These are phyloP conservation scores for Paramarasmius palmivorus DNA, from an alignment of 1,284 basidiomycete species.

Conservation along the genomic window DNA sequence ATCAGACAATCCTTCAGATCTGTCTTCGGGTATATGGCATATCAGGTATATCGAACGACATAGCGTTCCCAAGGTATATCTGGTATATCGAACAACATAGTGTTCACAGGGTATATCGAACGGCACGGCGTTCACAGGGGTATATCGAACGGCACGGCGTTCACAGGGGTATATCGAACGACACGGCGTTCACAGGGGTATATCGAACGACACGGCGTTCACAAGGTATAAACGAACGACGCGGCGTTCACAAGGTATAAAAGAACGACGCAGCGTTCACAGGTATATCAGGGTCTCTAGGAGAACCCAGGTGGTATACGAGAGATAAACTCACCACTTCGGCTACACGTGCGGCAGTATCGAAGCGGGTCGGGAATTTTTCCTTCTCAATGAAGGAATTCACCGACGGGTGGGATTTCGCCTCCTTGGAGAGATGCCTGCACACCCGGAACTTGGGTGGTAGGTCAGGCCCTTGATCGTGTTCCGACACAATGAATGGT, in stretches of 20 bases:
- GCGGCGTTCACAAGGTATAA: neutral
- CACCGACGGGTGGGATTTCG: constrained; percentile 8
- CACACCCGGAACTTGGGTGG: constrained; percentile 19
- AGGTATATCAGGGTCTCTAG: neutral
- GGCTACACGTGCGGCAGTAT: constrained; percentile 18
- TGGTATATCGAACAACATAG: too few relatives aligned
- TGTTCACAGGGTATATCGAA: too few relatives aligned
- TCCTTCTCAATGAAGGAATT: constrained; percentile 21
- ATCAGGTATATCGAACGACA: too few relatives aligned
- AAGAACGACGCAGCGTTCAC: neutral
- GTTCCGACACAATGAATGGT: constrained; percentile 20
- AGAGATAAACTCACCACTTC: constrained; percentile 16
- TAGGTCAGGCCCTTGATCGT: constrained; percentile 15
- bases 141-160: too few relatives aligned
- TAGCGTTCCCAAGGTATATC: too few relatives aligned
- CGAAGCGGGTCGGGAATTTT: constrained; percentile 23
- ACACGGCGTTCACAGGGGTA: too few relatives aligned
- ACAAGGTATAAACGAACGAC: too few relatives aligned
- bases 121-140: too few relatives aligned
- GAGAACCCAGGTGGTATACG: neutral
- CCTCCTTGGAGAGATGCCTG: constrained; percentile 19
- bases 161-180: too few relatives aligned
- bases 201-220: too few relatives aligned
- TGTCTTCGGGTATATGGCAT: too few relatives aligned
- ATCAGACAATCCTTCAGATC: too few relatives aligned